phyloP scores from a whole-genome alignment of 257 asterid species.

The Cordia subcordata region DNA sequence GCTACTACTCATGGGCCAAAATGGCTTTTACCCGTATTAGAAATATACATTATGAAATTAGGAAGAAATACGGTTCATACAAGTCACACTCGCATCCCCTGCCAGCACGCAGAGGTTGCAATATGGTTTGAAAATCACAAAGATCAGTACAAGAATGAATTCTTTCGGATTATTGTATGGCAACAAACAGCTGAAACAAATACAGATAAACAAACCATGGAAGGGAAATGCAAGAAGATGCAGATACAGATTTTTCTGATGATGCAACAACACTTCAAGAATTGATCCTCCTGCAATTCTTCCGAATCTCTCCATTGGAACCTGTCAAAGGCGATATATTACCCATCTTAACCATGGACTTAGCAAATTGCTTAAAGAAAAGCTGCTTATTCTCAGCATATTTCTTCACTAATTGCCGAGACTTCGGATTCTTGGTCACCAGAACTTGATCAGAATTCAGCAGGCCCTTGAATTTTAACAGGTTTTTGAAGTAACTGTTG shows the following conservation, averaged over 20 bases:
- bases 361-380: slow-evolving; percentile 77
- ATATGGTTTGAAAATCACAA: too few relatives aligned
- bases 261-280: slow-evolving; percentile 3
- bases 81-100: too few relatives aligned
- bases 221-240: background rate
- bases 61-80: too few relatives aligned
- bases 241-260: too few relatives aligned
- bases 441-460: slow-evolving; percentile 74
- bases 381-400: slow-evolving; percentile 55
- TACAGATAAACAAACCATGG: background rate
- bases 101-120: too few relatives aligned
- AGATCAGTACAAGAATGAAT: too few relatives aligned
- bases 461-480: slow-evolving; percentile 68
- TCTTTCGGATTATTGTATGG: too few relatives aligned
- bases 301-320: slow-evolving; percentile 63
- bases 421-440: slow-evolving; percentile 55
- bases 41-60: too few relatives aligned
- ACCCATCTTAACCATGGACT: slow-evolving; percentile 84
- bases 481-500: slow-evolving; percentile 69
- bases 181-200: background rate
- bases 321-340: slow-evolving; percentile 87
- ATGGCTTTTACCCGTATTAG: too few relatives aligned
- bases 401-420: slow-evolving; percentile 58
- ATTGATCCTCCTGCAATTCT: slow-evolving; percentile 68
- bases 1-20: too few relatives aligned